These are phyloP conservation scores for Circinella umbellata DNA, from an alignment of 371 early-diverging fungal genomes.

Conservation along the genomic window DNA sequence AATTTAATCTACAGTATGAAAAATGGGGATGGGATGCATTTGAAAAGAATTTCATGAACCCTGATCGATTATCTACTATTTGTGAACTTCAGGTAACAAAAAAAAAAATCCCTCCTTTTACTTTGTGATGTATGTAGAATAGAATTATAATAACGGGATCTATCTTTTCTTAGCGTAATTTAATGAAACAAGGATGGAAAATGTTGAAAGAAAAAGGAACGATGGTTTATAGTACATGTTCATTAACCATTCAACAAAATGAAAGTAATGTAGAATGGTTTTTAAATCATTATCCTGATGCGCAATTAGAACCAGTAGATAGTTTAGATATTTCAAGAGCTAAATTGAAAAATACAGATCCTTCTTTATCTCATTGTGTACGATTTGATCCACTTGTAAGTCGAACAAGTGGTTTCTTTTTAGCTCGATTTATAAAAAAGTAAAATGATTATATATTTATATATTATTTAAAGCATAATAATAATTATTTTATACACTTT, in stretches of 20 bases:
- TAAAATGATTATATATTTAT: not conserved
- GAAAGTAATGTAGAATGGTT: slow-evolving; percentile 85
- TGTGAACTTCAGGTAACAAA: slow-evolving; percentile 48
- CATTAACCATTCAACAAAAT: slow-evolving; percentile 79
- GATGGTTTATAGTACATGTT: slow-evolving; percentile 90
- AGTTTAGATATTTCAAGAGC: slow-evolving; percentile 30
- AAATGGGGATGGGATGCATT: slow-evolving; percentile 78
- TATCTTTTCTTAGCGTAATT: slow-evolving; percentile 47
- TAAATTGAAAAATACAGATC: slow-evolving; percentile 47
- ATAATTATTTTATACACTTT: not conserved
- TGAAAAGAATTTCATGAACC: slow-evolving; percentile 70
- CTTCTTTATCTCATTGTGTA: slow-evolving; percentile 38
- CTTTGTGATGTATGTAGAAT: not conserved
- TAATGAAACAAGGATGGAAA: slow-evolving; percentile 37
- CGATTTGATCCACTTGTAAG: slow-evolving; percentile 72
- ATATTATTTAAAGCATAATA: not conserved
- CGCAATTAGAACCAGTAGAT: slow-evolving; percentile 50
- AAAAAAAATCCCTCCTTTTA: not conserved
- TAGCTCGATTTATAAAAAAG: slow-evolving; percentile 69
- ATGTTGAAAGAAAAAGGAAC: slow-evolving; percentile 60
- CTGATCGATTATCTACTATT: slow-evolving; percentile 54
- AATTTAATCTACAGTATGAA: slow-evolving; percentile 45
- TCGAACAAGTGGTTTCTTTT: slow-evolving; percentile 76
- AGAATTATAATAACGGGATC: not conserved
- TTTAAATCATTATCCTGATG: slow-evolving; percentile 50